Conservation (phyloP, 2,329 filamentous ascomycete species). For the Colletotrichum truncatum region DNA sequence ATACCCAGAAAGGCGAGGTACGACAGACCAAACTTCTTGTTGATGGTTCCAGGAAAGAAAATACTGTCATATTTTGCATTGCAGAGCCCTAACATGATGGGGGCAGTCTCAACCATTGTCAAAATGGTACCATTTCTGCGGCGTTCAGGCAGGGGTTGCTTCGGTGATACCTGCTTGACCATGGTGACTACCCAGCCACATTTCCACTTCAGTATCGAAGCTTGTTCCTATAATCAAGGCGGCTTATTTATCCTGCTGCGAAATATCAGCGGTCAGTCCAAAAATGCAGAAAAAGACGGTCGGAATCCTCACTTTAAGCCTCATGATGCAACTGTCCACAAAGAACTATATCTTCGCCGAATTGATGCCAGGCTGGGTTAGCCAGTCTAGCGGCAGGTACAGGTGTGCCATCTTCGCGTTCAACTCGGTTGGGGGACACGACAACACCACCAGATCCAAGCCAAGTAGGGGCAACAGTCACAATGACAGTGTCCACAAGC, state of each 20-base stretch:
- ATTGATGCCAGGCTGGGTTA: conserved; percentile 77
- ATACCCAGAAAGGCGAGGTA: conserved; percentile 18
- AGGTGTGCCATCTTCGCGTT: conserved; percentile 58
- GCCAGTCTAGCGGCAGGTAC: conserved; percentile 71
- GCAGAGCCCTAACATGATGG: conserved; percentile 1
- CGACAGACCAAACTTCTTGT: conserved; percentile 20
- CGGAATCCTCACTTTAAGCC: conserved; percentile 8
- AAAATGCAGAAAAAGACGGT: background rate
- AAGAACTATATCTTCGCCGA: conserved; percentile 85
- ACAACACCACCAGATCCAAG: conserved; percentile 85
- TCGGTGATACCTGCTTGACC: background rate
- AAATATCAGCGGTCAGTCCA: background rate
- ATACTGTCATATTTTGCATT: background rate
- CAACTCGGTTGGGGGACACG: conserved; percentile 73
- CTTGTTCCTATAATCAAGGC: background rate
- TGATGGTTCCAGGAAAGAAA: background rate
- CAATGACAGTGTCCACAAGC: conserved; percentile 81
- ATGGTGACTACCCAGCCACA: background rate
- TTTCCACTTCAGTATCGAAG: background rate
- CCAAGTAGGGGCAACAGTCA: conserved; percentile 91
- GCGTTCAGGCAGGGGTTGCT: background rate
- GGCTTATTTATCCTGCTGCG: background rate
- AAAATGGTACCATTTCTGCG: conserved; percentile 15
- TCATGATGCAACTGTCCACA: conserved; percentile 67
- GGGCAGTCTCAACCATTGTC: conserved; percentile 2